Conservation (phyloP, 129 eudicot species). For the sunflower (Helianthus annuus) region DNA sequence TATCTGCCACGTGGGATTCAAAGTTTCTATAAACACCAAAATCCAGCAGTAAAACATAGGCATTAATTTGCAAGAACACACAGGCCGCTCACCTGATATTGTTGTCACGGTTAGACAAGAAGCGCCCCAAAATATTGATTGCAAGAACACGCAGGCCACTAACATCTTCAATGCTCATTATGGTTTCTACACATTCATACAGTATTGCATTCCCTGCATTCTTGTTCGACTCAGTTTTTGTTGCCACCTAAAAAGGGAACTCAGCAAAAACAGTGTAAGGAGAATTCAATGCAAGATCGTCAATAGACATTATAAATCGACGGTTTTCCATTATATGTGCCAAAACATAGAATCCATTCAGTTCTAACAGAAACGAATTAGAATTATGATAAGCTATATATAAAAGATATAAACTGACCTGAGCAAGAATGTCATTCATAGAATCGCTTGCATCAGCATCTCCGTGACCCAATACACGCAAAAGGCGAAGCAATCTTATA, state of each 20-base stretch:
- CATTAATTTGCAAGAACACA: not conserved
- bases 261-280: constrained; percentile 26
- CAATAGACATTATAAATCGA: constrained; percentile 14
- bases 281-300: constrained; percentile 15
- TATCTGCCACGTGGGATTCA: constrained; percentile 56
- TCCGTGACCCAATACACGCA: constrained; percentile 84
- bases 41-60: constrained; percentile 10
- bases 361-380: not conserved
- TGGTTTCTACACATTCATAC: constrained; percentile 96
- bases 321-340: constrained; percentile 5
- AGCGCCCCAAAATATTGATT: constrained; percentile 93
- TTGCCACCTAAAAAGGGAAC: constrained; percentile 70
- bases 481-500: constrained; percentile 75
- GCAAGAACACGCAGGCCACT: constrained; percentile 98
- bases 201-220: constrained; percentile 98
- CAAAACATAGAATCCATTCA: constrained; percentile 10
- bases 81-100: constrained; percentile 67
- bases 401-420: constrained; percentile 52
- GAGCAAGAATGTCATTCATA: constrained; percentile 99
- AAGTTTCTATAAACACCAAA: constrained; percentile 1
- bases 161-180: constrained; percentile 89
- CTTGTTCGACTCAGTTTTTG: constrained; percentile 97
- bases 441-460: constrained; percentile 95
- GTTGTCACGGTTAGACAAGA: constrained; percentile 96
- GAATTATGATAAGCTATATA: constrained; percentile 12